Conservation (phyloP, 2,329 filamentous ascomycete species). For the Alternaria burnsii region DNA sequence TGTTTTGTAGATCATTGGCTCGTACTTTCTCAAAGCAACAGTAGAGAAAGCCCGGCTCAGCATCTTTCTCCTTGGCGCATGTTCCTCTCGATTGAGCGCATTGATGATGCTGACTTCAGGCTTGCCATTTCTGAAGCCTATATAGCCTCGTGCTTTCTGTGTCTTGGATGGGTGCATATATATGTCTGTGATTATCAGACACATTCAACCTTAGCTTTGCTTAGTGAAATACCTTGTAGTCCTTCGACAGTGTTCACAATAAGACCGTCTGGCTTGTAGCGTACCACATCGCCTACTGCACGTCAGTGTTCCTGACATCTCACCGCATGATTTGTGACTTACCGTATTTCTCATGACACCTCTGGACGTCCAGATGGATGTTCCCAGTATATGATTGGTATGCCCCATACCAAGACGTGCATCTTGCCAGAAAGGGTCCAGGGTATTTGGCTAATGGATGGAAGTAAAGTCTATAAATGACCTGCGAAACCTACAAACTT, state of each 20-base stretch:
- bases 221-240: constrained; percentile 2
- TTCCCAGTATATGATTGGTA: constrained; percentile 11
- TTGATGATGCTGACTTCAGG: constrained; percentile 1
- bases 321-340: neutral
- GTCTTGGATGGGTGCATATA: neutral
- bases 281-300: constrained; percentile 3
- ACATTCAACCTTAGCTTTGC: neutral
- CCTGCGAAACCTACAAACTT: neutral
- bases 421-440: constrained; percentile 5
- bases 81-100: constrained; percentile 4
- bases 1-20: neutral
- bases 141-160: neutral
- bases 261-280: constrained; percentile 12
- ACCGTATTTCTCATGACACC: constrained; percentile 12
- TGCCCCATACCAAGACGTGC: constrained; percentile 5
- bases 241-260: constrained; percentile 7
- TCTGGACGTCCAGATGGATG: neutral
- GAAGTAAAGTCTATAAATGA: constrained; percentile 9
- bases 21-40: constrained; percentile 2
- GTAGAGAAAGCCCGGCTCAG: constrained; percentile 7
- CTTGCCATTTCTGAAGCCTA: neutral
- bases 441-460: constrained; percentile 4
- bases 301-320: neutral
- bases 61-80: constrained; percentile 4
- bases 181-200: neutral